Base-by-base conservation (phyloP, 208 protist genomes). In the Crithidia thermophila region DNA sequence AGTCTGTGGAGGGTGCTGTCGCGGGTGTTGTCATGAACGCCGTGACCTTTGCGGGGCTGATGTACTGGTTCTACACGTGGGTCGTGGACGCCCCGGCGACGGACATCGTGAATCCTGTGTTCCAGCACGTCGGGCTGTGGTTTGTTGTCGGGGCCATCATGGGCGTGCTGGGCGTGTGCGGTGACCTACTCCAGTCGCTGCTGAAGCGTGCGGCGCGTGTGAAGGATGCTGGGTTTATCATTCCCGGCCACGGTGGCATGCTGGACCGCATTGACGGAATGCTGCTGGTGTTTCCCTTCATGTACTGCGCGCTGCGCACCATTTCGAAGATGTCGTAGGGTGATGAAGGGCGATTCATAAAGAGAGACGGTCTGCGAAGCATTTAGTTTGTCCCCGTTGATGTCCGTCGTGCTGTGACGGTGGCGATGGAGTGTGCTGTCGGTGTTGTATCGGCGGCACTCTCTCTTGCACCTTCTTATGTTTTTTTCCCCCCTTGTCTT, bases 231-330 rank as follows among this genome's bases (percentile, higher is more conserved):
- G 91, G 91, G 7, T 69, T 81, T 33, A 84, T 94, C 43, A 82
- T 98, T 20, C 91, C 90, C 30, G 94, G 90, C 4, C 91, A 98
- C 62, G 91, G 94, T 51, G 94, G 91, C 33, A 81, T 97, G 40
- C 80, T 97, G n/a, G 91, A 97, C 61, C 79, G 91, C 59, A 80
- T 97, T 39, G 91, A 96, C 56, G 91, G 91, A 25, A 71, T 94
- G 58, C 77, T 97, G 13, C 46, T 96, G 21, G 79, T 81, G 6
- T 91, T 93, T 63, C 86, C 85, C 4, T 69, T 91, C 23, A 84
- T 93, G 71, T 93, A 91, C 68, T 81, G 75, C 57, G 65, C 75
- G 11, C 42, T 90, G 42, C 61, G 55, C 37, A 46, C 71, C 33
- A 63, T 90, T 9, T 55, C 67, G 34, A 52, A 52, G 13, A 62